phyloP scores from a whole-genome alignment of 2,329 filamentous ascomycete species.

The Cladophialophora yegresii region DNA sequence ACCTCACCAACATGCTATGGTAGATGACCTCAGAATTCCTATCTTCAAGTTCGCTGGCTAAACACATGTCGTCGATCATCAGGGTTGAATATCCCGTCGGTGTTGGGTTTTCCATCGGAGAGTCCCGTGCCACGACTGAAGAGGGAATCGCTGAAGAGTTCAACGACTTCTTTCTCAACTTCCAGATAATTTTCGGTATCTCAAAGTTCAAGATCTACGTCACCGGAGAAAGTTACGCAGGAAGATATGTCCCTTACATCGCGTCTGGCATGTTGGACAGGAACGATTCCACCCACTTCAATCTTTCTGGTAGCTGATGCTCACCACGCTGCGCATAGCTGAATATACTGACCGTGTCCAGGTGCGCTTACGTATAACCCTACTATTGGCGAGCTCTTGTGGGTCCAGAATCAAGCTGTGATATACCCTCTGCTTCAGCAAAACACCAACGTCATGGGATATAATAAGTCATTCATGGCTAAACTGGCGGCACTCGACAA shows the following conservation, averaged over 20 bases:
- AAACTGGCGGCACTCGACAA: constrained; percentile 21
- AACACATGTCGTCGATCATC: not conserved
- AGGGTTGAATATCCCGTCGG: constrained; percentile 33
- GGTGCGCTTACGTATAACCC: constrained; percentile 29
- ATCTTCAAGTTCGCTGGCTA: not conserved
- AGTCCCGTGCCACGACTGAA: constrained; percentile 51
- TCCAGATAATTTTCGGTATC: constrained; percentile 44
- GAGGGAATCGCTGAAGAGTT: constrained; percentile 52
- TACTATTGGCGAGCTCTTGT: constrained; percentile 25
- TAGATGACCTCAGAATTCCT: not conserved
- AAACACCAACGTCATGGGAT: constrained; percentile 30
- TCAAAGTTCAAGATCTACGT: constrained; percentile 57
- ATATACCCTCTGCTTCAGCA: constrained; percentile 24
- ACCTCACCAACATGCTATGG: constrained; percentile 46
- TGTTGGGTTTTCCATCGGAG: constrained; percentile 30
- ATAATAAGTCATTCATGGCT: constrained; percentile 28
- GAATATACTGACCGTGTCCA: not conserved
- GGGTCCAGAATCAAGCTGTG: constrained; percentile 11
- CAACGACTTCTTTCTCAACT: constrained; percentile 57
- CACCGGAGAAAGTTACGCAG: constrained; percentile 58
- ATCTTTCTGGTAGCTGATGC: constrained; percentile 49
- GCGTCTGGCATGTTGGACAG: constrained; percentile 27
- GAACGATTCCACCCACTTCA: constrained; percentile 53
- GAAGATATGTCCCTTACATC: constrained; percentile 57
- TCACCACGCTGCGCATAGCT: not conserved